These are phyloP conservation scores for Diaporthe helianthi DNA, from an alignment of 2,329 filamentous ascomycete species.

Conservation along the genomic window DNA sequence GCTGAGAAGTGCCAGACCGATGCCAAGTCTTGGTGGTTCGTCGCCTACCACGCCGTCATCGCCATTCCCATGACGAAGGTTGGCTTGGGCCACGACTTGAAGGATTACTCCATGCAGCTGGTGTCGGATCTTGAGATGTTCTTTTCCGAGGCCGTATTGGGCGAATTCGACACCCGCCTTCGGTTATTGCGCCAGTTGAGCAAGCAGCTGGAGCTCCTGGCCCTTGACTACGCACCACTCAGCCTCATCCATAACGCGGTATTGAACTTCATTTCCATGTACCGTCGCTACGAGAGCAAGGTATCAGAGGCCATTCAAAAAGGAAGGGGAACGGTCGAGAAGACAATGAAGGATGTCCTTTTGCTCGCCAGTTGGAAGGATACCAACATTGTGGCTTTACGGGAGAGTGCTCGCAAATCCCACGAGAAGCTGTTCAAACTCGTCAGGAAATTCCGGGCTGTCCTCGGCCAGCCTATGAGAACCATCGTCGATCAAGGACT, in stretches of 20 bases:
- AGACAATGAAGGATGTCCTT: slow-evolving; percentile 90
- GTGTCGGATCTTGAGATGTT: slow-evolving; percentile 81
- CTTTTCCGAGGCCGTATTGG: slow-evolving; percentile 78
- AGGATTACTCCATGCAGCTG: slow-evolving; percentile 70
- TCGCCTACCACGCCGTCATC: slow-evolving; percentile 90
- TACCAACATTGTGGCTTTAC: slow-evolving; percentile 88
- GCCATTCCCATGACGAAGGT: slow-evolving; percentile 74
- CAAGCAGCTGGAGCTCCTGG: slow-evolving; percentile 69
- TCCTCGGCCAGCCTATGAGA: slow-evolving; percentile 79
- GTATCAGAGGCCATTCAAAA: slow-evolving; percentile 70
- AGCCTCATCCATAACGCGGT: slow-evolving; percentile 68
- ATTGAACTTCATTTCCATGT: slow-evolving; percentile 79
- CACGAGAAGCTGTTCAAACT: slow-evolving; percentile 92
- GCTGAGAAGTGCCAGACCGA: slow-evolving; percentile 76
- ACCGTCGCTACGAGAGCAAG: slow-evolving; percentile 71
- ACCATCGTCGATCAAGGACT: slow-evolving; percentile 66
- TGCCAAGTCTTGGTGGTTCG: slow-evolving; percentile 93
- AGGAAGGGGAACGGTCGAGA: slow-evolving; percentile 80
- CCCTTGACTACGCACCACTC: slow-evolving; percentile 65
- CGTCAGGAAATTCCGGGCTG: slow-evolving; percentile 84
- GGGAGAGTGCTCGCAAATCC: slow-evolving; percentile 87
- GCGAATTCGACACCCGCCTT: slow-evolving; percentile 79
- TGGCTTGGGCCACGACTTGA: slow-evolving; percentile 64
- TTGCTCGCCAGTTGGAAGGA: slow-evolving; percentile 97
- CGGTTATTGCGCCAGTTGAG: slow-evolving; percentile 70